phyloP scores from a whole-genome alignment of 1,284 basidiomycete genomes.

The Rhodotorula sp. region DNA sequence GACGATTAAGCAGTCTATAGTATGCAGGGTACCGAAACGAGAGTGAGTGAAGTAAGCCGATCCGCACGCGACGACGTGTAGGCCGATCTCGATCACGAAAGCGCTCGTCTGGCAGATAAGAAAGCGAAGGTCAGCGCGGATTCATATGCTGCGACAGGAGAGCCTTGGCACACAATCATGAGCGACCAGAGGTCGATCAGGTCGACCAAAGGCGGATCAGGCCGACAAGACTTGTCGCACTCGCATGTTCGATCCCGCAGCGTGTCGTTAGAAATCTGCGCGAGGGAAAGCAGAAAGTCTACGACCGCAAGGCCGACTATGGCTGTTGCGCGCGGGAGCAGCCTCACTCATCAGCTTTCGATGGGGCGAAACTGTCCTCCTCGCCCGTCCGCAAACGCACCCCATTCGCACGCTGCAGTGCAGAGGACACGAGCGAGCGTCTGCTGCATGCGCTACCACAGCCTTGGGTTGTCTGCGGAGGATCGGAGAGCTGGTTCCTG shows the following conservation, averaged over 20 bases:
- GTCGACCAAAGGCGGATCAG: not conserved
- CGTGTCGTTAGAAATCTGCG: slow-evolving; percentile 1
- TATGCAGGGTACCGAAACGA: slow-evolving; percentile 13
- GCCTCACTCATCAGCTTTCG: not conserved
- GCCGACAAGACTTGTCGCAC: not conserved
- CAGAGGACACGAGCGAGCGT: not conserved
- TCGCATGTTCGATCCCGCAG: not conserved
- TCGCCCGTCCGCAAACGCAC: not conserved
- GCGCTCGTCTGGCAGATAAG: not conserved
- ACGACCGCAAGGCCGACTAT: slow-evolving; percentile 1
- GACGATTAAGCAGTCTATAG: slow-evolving; percentile 9
- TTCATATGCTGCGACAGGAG: not conserved
- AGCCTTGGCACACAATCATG: not conserved
- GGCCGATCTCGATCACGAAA: slow-evolving; percentile 17
- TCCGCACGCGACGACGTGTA: slow-evolving; percentile 6
- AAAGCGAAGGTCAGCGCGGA: no score
- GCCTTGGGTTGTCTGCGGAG: not conserved
- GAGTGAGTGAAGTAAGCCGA: not conserved
- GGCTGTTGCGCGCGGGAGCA: not conserved
- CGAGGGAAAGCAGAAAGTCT: slow-evolving; percentile 10
- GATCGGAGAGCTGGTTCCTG: no score
- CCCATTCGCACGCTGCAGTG: slow-evolving; percentile 2
- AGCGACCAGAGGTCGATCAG: not conserved
- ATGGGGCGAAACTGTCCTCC: no score
- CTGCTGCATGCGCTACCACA: not conserved